These are phyloP conservation scores for Fusarium setosum DNA, from an alignment of 2,329 filamentous ascomycete species.

Conservation along the genomic window DNA sequence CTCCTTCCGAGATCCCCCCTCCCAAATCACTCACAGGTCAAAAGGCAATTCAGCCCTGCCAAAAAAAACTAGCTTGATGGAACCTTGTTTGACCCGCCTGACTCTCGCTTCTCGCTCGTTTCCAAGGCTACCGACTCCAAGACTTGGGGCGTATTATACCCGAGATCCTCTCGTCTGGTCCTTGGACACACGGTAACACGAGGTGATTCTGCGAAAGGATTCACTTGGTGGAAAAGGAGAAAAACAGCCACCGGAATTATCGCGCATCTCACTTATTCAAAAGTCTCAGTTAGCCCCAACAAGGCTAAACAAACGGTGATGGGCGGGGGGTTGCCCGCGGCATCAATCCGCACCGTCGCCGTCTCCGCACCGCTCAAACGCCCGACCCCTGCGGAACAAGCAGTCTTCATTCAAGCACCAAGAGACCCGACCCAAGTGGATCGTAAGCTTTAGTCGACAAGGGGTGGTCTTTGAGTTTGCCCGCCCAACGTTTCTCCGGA, in stretches of 20 bases:
- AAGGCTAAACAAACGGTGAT: background rate
- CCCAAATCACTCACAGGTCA: background rate
- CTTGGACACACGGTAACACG: too few relatives aligned
- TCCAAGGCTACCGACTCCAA: too few relatives aligned
- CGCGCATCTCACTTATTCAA: background rate
- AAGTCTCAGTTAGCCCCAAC: background rate
- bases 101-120: too few relatives aligned
- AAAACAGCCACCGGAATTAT: conserved; percentile 3
- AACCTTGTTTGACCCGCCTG: conserved; percentile 25
- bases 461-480: conserved; percentile 3
- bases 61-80: background rate
- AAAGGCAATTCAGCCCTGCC: conserved; percentile 24
- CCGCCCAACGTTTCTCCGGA: background rate
- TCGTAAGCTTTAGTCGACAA: conserved; percentile 18
- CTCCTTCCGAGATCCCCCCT: background rate
- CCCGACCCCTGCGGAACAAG: conserved; percentile 19
- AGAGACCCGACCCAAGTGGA: conserved; percentile 7
- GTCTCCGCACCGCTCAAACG: conserved; percentile 27
- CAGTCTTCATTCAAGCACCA: background rate
- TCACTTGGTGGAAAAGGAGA: too few relatives aligned
- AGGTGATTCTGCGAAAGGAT: too few relatives aligned
- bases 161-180: too few relatives aligned
- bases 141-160: too few relatives aligned
- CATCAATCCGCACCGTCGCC: conserved; percentile 6
- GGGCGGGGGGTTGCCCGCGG: background rate